phyloP scores from a whole-genome alignment of 2,329 filamentous ascomycete species.

The Aspergillus luchuensis region DNA sequence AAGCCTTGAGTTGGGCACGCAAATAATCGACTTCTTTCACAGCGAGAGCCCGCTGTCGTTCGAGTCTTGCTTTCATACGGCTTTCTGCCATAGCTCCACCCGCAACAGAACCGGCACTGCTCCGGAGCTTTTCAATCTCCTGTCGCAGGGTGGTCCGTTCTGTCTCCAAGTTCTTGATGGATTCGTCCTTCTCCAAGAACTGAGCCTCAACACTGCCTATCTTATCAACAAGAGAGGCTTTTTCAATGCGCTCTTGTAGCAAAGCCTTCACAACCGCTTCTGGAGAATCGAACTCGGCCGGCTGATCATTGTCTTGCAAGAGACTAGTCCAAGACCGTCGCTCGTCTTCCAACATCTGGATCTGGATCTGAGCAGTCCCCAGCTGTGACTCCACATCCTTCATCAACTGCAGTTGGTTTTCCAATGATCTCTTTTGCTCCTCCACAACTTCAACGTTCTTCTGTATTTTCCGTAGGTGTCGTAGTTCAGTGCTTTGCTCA shows the following conservation, averaged over 20 bases:
- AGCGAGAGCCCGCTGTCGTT: conserved; percentile 81
- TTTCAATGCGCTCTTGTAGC: conserved; percentile 77
- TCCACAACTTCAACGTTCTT: conserved; percentile 92
- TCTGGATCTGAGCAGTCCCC: conserved; percentile 76
- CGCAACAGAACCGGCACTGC: conserved; percentile 45
- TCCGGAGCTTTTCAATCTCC: conserved; percentile 71
- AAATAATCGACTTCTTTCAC: conserved; percentile 93
- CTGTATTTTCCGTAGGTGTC: conserved; percentile 75
- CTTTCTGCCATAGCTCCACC: conserved; percentile 59
- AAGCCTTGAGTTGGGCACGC: conserved; percentile 84
- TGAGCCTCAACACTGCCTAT: conserved; percentile 79
- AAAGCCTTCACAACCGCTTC: conserved; percentile 84
- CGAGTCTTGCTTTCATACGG: conserved; percentile 71
- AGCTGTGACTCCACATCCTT: conserved; percentile 74
- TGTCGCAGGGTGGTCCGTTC: conserved; percentile 66
- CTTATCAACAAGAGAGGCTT: conserved; percentile 75
- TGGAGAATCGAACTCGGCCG: conserved; percentile 79
- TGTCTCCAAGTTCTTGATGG: conserved; percentile 69
- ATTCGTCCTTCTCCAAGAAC: conserved; percentile 72
- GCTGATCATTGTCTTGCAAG: conserved; percentile 67
- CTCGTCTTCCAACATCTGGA: conserved; percentile 86
- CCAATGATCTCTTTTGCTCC: conserved; percentile 85
- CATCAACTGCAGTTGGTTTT: conserved; percentile 74
- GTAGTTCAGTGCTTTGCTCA: conserved; percentile 77
- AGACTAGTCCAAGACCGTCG: conserved; percentile 83